These are phyloP conservation scores for Polytrichum commune DNA, from an alignment of 225 moss, liverwort and hornwort genomes.

Conservation along the genomic window DNA sequence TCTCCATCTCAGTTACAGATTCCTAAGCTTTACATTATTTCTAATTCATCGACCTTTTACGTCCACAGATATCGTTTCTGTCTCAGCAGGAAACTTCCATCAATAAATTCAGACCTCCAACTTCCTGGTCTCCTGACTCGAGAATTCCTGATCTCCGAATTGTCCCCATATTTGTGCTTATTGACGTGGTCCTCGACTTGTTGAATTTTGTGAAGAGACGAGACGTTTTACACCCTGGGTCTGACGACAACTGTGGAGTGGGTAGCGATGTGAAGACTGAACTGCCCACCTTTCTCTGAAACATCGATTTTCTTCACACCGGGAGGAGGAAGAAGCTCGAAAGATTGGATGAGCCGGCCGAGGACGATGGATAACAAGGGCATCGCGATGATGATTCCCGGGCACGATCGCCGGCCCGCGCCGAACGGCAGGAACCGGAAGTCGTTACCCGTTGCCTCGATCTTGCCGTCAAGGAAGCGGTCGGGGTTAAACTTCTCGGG, in stretches of 20 bases:
- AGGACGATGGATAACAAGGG: constrained; percentile 54
- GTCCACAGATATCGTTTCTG: no score
- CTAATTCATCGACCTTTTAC: no score
- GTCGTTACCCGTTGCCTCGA: constrained; percentile 53
- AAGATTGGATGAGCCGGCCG: constrained; percentile 46
- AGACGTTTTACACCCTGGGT: constrained; percentile 2
- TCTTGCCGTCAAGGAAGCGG: constrained; percentile 47
- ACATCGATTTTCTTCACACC: constrained; percentile 44
- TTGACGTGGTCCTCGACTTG: no score
- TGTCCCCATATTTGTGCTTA: no score
- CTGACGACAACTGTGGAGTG: constrained; percentile 58
- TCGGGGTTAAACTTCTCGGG: constrained; percentile 63
- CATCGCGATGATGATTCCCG: constrained; percentile 67
- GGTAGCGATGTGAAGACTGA: constrained; percentile 52
- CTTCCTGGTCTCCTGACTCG: no score
- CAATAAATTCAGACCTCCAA: no score
- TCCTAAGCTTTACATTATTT: no score
- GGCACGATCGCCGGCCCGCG: constrained; percentile 50
- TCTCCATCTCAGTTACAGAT: no score
- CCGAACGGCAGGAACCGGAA: constrained; percentile 68
- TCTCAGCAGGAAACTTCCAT: no score
- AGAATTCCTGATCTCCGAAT: no score
- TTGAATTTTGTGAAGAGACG: no score
- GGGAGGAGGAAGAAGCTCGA: constrained; percentile 35
- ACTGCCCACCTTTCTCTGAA: constrained; percentile 61